Conservation (phyloP, 208 protist species). For the Strigomonas culicis region DNA sequence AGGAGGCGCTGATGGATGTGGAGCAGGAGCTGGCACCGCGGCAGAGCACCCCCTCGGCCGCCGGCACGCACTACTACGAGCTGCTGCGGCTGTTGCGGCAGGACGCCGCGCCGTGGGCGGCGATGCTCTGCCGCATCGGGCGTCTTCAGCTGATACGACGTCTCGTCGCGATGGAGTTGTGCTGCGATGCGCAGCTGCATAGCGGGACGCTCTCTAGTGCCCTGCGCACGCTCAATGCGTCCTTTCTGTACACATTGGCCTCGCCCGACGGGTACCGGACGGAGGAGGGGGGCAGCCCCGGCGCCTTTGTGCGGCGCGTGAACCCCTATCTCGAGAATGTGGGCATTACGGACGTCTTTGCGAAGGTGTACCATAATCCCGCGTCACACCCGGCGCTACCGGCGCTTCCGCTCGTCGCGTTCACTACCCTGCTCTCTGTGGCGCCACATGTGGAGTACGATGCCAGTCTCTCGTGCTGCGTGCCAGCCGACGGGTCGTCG, state of each 20-base stretch:
- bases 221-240: conserved; percentile 77
- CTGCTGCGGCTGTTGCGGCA: conserved; percentile 14
- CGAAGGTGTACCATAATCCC: conserved; percentile 86
- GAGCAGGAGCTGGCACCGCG: conserved; percentile 7
- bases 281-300: background rate
- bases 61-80: background rate
- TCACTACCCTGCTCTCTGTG: conserved; percentile 63
- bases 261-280: conserved; percentile 46
- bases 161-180: conserved; percentile 90
- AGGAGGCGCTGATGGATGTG: conserved; percentile 5
- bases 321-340: conserved; percentile 70
- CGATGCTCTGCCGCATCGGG: conserved; percentile 50
- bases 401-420: conserved; percentile 73
- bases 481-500: conserved; percentile 29
- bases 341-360: conserved; percentile 81
- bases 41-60: background rate
- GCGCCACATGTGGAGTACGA: conserved; percentile 64
- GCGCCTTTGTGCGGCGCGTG: background rate
- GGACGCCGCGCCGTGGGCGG: conserved; percentile 19
- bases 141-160: conserved; percentile 83
- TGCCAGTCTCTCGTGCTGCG: conserved; percentile 38
- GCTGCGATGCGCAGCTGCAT: conserved; percentile 76
- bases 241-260: conserved; percentile 87
- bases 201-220: conserved; percentile 74
- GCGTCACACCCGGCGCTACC: conserved; percentile 36